A percentile compares a stretch with the other conserved stretches of the same genome.
Evolutionary conservation across 768 basidiomycete genomes (phyloP).

Genomic region (Agaricus subrufescens): DNA sequence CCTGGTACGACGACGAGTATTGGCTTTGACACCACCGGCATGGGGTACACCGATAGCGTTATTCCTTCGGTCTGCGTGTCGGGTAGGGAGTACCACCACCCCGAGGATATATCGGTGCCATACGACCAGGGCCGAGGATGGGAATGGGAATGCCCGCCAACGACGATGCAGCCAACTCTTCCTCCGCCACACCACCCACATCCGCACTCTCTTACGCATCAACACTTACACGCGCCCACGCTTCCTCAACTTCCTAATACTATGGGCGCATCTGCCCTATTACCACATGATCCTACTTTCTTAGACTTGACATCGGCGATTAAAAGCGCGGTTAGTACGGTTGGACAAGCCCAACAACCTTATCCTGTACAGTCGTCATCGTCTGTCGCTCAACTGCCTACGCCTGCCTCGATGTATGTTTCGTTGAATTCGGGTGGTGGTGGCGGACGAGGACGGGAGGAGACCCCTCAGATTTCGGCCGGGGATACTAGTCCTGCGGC

Average conservation of each 20-base stretch:
- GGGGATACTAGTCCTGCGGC: no score
- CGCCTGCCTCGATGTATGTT: constrained; percentile 44
- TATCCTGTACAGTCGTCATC: constrained; percentile 28
- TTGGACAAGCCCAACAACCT: neutral
- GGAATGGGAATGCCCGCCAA: constrained; percentile 8
- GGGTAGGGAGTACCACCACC: constrained; percentile 21
- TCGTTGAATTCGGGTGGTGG: constrained; percentile 30
- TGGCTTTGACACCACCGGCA: constrained; percentile 38
- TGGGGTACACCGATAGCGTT: constrained; percentile 35
- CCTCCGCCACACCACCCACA: constrained; percentile 14
- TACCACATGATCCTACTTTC: constrained; percentile 6
- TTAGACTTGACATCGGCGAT: constrained; percentile 6
- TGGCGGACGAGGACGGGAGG: constrained; percentile 21
- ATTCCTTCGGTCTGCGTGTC: neutral
- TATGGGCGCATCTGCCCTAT: neutral
- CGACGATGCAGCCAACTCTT: neutral
- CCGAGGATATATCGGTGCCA: constrained; percentile 38
- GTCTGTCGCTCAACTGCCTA: constrained; percentile 37
- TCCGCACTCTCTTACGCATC: constrained; percentile 3
- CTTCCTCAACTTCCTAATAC: constrained; percentile 9
- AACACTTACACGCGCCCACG: constrained; percentile 6
- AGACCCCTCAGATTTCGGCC: constrained; percentile 12
- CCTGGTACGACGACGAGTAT: constrained; percentile 11
- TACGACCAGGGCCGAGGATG: constrained; percentile 19
- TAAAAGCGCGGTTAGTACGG: constrained; percentile 9